Evolutionary conservation across 768 basidiomycete genomes (phyloP).

Genomic region (Leccinum rimulosum): DNA sequence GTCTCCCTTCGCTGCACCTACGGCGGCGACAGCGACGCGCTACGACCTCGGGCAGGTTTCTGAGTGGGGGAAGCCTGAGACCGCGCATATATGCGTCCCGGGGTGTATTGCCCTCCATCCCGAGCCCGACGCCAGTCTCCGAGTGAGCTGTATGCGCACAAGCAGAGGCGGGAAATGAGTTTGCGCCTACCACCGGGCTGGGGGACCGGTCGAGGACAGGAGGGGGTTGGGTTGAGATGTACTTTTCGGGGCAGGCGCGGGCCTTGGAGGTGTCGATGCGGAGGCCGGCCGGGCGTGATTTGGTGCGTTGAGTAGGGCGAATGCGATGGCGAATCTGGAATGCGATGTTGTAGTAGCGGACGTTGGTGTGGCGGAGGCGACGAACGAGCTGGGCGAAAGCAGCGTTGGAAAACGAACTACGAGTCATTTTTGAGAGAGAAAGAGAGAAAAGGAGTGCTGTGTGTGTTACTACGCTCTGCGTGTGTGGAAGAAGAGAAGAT

Average conservation of each 20-base stretch:
- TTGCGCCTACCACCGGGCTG: conserved; percentile 24
- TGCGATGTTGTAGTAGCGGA: conserved; percentile 40
- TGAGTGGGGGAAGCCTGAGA: background rate
- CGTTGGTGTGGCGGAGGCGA: conserved; percentile 45
- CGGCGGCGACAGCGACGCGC: background rate
- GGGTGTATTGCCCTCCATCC: too few species aligned
- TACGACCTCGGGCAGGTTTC: conserved; percentile 10
- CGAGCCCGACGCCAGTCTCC: background rate
- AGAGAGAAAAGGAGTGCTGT: conserved; percentile 8
- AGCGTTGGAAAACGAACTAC: conserved; percentile 29
- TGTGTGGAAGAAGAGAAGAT: background rate
- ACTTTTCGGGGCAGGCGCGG: conserved; percentile 34
- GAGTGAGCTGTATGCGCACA: background rate
- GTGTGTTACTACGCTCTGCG: conserved; percentile 17
- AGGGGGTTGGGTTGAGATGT: conserved; percentile 32
- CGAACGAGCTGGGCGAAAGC: conserved; percentile 37
- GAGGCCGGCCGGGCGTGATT: conserved; percentile 48
- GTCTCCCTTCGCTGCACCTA: background rate
- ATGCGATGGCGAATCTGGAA: conserved; percentile 35
- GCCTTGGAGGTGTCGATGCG: conserved; percentile 43
- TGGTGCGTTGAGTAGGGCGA: conserved; percentile 45
- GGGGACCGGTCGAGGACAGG: conserved; percentile 27
- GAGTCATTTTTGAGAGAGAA: conserved; percentile 13
- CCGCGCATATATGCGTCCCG: conserved; percentile 15
- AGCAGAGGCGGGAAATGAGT: background rate